Percentiles rank a stretch among this genome's conserved stretches.
Evolutionary conservation across 2,329 filamentous ascomycete genomes (phyloP).

Genomic region (Chaetomiaceae sp.): DNA sequence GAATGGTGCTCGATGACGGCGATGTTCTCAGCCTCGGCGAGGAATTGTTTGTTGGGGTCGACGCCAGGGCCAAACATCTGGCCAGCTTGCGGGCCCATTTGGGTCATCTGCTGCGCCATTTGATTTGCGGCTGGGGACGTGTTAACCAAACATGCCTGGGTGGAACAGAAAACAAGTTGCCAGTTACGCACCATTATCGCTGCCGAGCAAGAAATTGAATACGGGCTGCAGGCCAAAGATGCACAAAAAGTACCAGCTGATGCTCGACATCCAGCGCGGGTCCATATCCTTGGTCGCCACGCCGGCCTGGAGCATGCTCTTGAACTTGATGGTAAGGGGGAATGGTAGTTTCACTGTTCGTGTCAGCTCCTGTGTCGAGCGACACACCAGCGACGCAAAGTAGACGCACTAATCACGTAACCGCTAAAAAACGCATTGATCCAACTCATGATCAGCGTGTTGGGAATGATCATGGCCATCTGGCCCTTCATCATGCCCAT

Average conservation of each 20-base stretch:
- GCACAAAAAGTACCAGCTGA: constrained; percentile 98
- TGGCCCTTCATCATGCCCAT: constrained; percentile 99
- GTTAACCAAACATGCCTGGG: background rate
- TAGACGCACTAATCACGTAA: constrained; percentile 82
- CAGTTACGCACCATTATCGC: constrained; percentile 89
- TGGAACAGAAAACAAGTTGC: no score
- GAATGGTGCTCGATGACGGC: constrained; percentile 93
- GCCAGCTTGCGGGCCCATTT: constrained; percentile 66
- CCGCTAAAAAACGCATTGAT: constrained; percentile 99
- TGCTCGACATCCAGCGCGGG: constrained; percentile 95
- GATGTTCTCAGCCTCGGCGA: constrained; percentile 88
- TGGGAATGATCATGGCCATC: constrained; percentile 99
- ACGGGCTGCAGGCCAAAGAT: constrained; percentile 95
- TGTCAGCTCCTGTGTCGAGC: constrained; percentile 18
- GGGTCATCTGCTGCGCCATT: constrained; percentile 84
- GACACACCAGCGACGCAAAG: background rate
- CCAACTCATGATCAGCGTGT: constrained; percentile 99
- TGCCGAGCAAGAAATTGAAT: constrained; percentile 94
- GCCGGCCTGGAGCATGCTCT: constrained; percentile 97
- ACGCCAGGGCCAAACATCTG: constrained; percentile 87
- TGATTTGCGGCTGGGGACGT: constrained; percentile 70
- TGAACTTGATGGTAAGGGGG: constrained; percentile 96
- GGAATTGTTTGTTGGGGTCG: constrained; percentile 93
- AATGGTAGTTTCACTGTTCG: constrained; percentile 85
- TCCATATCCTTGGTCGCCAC: constrained; percentile 95